Base-by-base conservation (phyloP, 192 early-diverging fungal genomes). In the Thoreauomyces humboldtii region DNA sequence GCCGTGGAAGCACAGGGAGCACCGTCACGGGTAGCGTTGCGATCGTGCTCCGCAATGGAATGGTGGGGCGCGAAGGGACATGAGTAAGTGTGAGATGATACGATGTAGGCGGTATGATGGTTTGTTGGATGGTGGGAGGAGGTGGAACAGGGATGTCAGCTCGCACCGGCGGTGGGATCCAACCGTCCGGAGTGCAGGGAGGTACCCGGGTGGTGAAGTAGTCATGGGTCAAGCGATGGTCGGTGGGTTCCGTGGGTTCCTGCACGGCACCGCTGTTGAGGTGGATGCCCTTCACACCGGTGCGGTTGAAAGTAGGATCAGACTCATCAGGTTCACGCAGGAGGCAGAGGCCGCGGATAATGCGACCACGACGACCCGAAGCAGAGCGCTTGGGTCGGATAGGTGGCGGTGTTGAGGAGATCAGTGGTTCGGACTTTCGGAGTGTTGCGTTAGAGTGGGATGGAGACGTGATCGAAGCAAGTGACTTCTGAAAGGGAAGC, bases 261-360 rank as follows among this genome's bases (percentile, higher is more conserved):
- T 27, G 50, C 50, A 22, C 5, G 17, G 50, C 2, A 52, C 29
- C n/a, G n/a, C n/a, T n/a, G n/a, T n/a, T n/a, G n/a, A n/a, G n/a
- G n/a, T n/a, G n/a, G 50, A 27, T 4, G 6, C 32, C 50, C 27
- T 52, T 52, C 24, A 31, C 27, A 4, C 50, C 50, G 27, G 50
- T 31, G 5, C 19, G 50, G 17, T 52, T 29, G 25, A 22, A 29
- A 6, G 32, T 15, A 7, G 17, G 17, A 7, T 52, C 50, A 29
- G 50, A 29, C 29, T 52, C 50, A 6, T 29, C 50, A 29, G 14
- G 15, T 4, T 15, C 27, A 29, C 50, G 19, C 27, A 15, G 50
- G 50, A 52, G 50, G 27, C 15, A 15, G 27, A 52, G 50, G 6
- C 50, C 50, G 50, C 29, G 50, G 50, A 27, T 27, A 29, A 52